phyloP scores from a whole-genome alignment of 2,329 filamentous ascomycete genomes.

The Dothistroma pini region DNA sequence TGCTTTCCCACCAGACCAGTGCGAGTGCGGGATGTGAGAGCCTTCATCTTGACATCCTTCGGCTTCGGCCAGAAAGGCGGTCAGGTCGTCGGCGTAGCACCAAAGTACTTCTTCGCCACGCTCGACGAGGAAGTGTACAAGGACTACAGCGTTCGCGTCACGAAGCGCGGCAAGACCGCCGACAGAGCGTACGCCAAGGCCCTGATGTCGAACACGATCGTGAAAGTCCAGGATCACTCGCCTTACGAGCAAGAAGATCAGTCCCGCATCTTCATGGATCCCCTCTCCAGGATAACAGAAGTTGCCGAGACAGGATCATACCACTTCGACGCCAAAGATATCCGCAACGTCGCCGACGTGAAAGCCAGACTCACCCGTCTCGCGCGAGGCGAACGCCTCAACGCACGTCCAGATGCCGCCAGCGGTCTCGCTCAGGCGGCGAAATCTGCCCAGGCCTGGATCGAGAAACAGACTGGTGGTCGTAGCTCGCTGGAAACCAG shows the following conservation, averaged over 20 bases:
- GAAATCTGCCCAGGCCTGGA: neutral
- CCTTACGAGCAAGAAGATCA: neutral
- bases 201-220: neutral
- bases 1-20: constrained; percentile 90
- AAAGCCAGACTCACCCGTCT: neutral
- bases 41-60: constrained; percentile 96
- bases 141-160: neutral
- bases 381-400: neutral
- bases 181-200: neutral
- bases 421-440: neutral
- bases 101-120: constrained; percentile 89
- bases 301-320: neutral
- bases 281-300: neutral
- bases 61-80: constrained; percentile 98
- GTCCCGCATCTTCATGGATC: neutral
- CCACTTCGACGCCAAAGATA: neutral
- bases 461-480: neutral
- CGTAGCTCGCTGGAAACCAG: neutral
- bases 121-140: constrained; percentile 42
- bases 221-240: neutral
- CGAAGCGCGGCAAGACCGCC: neutral
- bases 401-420: neutral
- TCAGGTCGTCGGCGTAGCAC: constrained; percentile 90
- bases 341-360: neutral
- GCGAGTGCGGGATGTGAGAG: constrained; percentile 94